These are phyloP conservation scores for Aureobasidium musti DNA, from an alignment of 2,329 filamentous ascomycete species.

Conservation along the genomic window DNA sequence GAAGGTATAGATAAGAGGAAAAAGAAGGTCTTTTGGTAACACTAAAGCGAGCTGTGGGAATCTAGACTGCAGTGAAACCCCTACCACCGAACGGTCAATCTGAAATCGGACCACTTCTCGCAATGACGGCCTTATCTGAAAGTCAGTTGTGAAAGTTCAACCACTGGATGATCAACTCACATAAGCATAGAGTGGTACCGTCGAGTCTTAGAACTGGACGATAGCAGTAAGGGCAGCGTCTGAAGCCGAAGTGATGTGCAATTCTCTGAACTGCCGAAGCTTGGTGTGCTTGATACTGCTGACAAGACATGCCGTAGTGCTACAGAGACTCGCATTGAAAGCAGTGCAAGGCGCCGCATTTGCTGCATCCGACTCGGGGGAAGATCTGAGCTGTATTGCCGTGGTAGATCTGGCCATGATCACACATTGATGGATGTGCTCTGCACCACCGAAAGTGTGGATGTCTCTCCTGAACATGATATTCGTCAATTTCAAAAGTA, in stretches of 20 bases:
- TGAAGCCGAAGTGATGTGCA: not conserved
- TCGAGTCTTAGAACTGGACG: not conserved
- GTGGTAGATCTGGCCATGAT: not conserved
- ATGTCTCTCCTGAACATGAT: not conserved
- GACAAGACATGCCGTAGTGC: not conserved
- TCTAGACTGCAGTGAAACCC: not conserved
- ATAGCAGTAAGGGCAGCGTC: not conserved
- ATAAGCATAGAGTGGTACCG: not conserved
- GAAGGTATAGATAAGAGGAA: too few species aligned
- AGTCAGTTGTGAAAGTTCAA: not conserved
- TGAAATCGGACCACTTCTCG: not conserved
- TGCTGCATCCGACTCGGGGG: not conserved
- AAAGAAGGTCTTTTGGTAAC: not conserved
- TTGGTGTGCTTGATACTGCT: not conserved
- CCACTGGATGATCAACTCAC: not conserved
- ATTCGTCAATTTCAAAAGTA: not conserved
- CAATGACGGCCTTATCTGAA: not conserved
- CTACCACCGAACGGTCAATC: not conserved
- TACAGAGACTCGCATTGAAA: not conserved
- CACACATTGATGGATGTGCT: not conserved
- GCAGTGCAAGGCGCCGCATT: not conserved
- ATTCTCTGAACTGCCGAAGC: not conserved
- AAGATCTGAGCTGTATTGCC: not conserved
- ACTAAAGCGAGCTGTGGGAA: not conserved
- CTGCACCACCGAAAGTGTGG: not conserved